A percentile compares a stretch with the other conserved stretches of the same genome.
Conservation (phyloP, 306 rosid genomes). For the Begonia fuchsioides region DNA sequence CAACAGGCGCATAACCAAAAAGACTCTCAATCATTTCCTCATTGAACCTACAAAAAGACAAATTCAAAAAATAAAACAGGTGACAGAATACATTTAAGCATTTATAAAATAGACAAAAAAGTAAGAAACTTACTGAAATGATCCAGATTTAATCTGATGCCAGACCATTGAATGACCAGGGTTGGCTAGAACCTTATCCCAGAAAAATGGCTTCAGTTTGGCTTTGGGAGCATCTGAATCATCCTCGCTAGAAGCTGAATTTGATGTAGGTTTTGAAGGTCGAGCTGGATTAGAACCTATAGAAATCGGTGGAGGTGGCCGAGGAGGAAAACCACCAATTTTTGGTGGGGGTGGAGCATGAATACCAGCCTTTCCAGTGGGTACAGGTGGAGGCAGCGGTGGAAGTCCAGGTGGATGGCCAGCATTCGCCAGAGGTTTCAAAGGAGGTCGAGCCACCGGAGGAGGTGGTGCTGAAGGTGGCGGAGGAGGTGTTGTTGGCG, state of each 20-base stretch:
- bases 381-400: conserved; percentile 28
- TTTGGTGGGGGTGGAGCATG: conserved; percentile 41
- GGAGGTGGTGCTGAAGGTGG: too few relatives aligned
- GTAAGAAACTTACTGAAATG: conserved; percentile 73
- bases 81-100: background rate
- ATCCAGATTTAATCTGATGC: conserved; percentile 92
- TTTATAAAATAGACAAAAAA: conserved; percentile 2
- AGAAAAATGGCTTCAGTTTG: conserved; percentile 89
- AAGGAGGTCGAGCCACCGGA: too few relatives aligned
- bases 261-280: conserved; percentile 20
- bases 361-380: conserved; percentile 25
- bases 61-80: conserved; percentile 12
- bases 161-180: conserved; percentile 89
- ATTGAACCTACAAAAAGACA: conserved; percentile 46
- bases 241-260: conserved; percentile 21
- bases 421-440: conserved; percentile 23
- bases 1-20: conserved; percentile 47
- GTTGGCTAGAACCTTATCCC: conserved; percentile 98
- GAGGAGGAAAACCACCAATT: conserved; percentile 36
- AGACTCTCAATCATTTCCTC: conserved; percentile 95
- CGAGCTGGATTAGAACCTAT: conserved; percentile 34
- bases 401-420: conserved; percentile 36
- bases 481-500: background rate
- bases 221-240: conserved; percentile 44
- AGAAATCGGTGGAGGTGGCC: conserved; percentile 40